These are phyloP conservation scores for Mallotus nudiflorus DNA, from an alignment of 345 rosid genomes.

Conservation along the genomic window DNA sequence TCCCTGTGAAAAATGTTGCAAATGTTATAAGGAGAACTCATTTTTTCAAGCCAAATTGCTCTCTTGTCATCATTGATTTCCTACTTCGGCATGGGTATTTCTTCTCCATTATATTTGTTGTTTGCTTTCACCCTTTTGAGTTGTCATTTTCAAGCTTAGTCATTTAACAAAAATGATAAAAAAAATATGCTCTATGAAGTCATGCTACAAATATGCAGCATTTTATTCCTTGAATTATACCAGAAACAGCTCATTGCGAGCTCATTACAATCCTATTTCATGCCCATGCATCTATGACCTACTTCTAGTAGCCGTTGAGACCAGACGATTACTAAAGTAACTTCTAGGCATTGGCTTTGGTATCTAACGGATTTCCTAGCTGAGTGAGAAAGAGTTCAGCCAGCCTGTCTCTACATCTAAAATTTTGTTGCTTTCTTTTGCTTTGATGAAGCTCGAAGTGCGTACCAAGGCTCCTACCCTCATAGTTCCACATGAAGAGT, in stretches of 20 bases:
- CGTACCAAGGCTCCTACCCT: not conserved
- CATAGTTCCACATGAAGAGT: not conserved
- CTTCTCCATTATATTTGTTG: conserved; percentile 7
- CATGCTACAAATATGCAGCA: too few species aligned
- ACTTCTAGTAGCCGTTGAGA: not conserved
- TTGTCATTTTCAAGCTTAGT: not conserved
- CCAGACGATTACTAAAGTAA: not conserved
- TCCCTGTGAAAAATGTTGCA: conserved; percentile 61
- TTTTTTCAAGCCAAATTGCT: conserved; percentile 82
- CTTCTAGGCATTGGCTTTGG: not conserved
- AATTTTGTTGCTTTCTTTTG: not conserved
- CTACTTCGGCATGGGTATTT: conserved; percentile 87
- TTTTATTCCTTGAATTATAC: not conserved
- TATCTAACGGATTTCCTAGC: too few species aligned
- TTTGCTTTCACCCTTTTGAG: not conserved
- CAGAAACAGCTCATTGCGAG: not conserved
- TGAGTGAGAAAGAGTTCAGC: too few species aligned
- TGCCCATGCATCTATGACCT: not conserved
- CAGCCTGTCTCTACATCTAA: not conserved
- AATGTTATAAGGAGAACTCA: conserved; percentile 61
- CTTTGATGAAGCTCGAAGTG: not conserved
- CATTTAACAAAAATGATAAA: too few species aligned
- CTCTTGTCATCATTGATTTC: conserved; percentile 80
- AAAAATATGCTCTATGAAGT: too few species aligned
- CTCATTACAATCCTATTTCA: not conserved